Percentiles rank a stretch among this genome's conserved stretches.
Conservation (phyloP, 352 stramenopile genomes). For the Thalassiosira exigua region DNA sequence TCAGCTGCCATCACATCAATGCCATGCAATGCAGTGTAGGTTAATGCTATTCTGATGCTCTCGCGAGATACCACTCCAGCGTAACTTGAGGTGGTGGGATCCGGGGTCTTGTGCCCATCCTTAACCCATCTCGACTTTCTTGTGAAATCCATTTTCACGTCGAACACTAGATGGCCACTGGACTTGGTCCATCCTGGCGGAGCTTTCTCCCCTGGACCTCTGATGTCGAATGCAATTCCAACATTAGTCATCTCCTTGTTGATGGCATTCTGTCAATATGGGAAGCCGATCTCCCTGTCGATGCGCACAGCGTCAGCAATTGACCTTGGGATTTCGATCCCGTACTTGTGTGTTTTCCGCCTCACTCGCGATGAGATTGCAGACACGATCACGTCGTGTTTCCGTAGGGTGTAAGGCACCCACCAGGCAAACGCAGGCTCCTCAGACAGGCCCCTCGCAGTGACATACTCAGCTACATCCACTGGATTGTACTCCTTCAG, state of each 20-base stretch:
- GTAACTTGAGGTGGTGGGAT: conserved; percentile 46
- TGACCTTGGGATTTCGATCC: conserved; percentile 52
- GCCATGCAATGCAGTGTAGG: conserved; percentile 63
- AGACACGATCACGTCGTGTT: conserved; percentile 38
- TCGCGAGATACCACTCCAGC: conserved; percentile 57
- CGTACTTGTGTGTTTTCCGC: conserved; percentile 48
- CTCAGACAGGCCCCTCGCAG: conserved; percentile 21
- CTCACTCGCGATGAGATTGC: conserved; percentile 20
- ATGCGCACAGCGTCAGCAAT: conserved; percentile 48
- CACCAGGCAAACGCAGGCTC: conserved; percentile 54
- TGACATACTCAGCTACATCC: conserved; percentile 41
- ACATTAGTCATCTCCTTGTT: conserved; percentile 68
- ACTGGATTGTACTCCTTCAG: conserved; percentile 65
- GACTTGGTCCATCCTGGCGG: conserved; percentile 49
- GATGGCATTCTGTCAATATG: conserved; percentile 58
- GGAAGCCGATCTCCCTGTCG: conserved; percentile 48
- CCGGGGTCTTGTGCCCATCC: conserved; percentile 43
- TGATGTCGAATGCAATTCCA: conserved; percentile 47
- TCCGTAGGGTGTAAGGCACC: conserved; percentile 32
- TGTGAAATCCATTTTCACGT: conserved; percentile 69
- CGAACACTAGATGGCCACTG: conserved; percentile 62
- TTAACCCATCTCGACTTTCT: conserved; percentile 57
- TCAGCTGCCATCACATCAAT: conserved; percentile 55
- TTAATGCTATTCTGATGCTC: conserved; percentile 59
- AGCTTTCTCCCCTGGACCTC: conserved; percentile 1